Evolutionary conservation across 2,329 filamentous ascomycete genomes (phyloP).

Genomic region (Pyrenochaeta sp.): DNA sequence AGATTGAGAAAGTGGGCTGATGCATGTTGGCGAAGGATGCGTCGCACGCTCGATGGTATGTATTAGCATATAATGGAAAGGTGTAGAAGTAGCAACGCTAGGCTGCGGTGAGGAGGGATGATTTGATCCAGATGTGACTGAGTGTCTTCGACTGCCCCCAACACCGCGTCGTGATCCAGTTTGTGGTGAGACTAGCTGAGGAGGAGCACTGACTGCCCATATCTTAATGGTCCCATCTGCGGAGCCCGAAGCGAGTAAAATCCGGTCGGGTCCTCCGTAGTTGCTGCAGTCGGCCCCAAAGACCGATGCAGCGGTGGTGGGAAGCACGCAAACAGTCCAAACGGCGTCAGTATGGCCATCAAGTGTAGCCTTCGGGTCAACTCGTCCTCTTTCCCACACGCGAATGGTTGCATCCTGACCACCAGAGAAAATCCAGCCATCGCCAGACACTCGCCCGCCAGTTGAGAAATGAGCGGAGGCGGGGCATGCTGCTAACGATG

Average conservation of each 20-base stretch:
- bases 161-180: slow-evolving; percentile 72
- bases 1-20: slow-evolving; percentile 82
- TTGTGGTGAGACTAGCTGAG: slow-evolving; percentile 83
- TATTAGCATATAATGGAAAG: slow-evolving; percentile 87
- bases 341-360: slow-evolving; percentile 96
- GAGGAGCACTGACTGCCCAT: slow-evolving; percentile 93
- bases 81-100: slow-evolving; percentile 81
- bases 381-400: slow-evolving; percentile 93
- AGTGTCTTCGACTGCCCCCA: slow-evolving; percentile 84
- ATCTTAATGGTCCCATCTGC: slow-evolving; percentile 92
- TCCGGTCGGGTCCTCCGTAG: slow-evolving; percentile 83
- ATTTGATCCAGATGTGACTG: slow-evolving; percentile 91
- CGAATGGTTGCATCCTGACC: slow-evolving; percentile 92
- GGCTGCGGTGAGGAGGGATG: slow-evolving; percentile 92
- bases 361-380: slow-evolving; percentile 93
- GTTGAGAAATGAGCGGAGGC: slow-evolving; percentile 88
- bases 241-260: slow-evolving; percentile 88
- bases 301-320: slow-evolving; percentile 79
- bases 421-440: slow-evolving; percentile 98
- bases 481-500: slow-evolving; percentile 86
- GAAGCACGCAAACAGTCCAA: slow-evolving; percentile 93
- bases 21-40: slow-evolving; percentile 83
- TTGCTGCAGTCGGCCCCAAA: slow-evolving; percentile 76
- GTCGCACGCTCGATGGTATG: slow-evolving; percentile 82
- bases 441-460: slow-evolving; percentile 84